Conservation (phyloP, 2,329 filamentous ascomycete species). For the Sporothrix protearum region DNA sequence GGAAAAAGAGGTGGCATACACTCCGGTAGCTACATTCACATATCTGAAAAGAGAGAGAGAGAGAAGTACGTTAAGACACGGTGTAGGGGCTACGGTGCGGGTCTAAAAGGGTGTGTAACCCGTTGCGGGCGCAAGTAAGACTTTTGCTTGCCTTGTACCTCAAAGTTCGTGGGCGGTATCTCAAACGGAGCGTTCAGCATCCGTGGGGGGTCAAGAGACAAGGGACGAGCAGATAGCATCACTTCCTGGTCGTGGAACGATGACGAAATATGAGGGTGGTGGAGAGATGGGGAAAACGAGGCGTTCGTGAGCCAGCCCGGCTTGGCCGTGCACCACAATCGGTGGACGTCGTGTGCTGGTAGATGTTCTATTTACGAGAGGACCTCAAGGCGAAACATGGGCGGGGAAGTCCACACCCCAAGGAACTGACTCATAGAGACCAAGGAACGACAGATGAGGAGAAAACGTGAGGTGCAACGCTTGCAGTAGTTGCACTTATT, state of each 20-base stretch:
- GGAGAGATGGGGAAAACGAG: background rate
- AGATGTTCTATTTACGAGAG: background rate
- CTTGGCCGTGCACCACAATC: background rate
- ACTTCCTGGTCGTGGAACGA: slow-evolving; percentile 5
- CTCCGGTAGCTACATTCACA: background rate
- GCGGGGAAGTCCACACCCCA: background rate
- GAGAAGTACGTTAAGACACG: background rate
- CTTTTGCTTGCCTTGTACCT: background rate
- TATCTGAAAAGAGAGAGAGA: background rate
- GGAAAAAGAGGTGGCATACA: background rate
- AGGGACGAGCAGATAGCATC: slow-evolving; percentile 10
- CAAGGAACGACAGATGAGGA: background rate
- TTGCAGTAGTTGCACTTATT: background rate
- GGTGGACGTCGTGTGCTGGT: background rate
- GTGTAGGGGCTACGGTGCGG: background rate
- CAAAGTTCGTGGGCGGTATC: background rate
- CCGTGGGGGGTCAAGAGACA: background rate
- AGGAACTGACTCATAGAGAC: background rate
- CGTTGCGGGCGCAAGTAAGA: background rate
- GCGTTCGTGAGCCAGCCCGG: background rate
- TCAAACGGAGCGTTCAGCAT: background rate
- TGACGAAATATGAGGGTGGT: background rate
- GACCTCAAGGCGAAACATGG: background rate
- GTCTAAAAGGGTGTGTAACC: background rate
- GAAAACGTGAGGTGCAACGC: background rate